Base-by-base conservation (phyloP, 306 rosid species). In the Erythrophleum fordii region DNA sequence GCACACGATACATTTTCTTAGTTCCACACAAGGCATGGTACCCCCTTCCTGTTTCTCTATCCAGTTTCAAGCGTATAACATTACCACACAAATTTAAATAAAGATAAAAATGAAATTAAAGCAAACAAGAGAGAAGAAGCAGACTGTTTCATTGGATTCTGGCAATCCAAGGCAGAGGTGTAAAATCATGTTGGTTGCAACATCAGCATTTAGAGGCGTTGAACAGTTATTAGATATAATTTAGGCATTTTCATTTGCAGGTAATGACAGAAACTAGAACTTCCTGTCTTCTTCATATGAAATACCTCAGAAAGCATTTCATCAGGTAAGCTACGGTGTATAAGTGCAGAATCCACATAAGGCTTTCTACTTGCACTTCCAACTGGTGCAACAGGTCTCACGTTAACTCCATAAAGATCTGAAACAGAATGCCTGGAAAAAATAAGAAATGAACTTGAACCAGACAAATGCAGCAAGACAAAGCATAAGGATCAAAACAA, bases 361-460 rank as follows among this genome's bases (percentile, higher is more conserved):
- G 91, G 88, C 87, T 87, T 89, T 59, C 99, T 86, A 87, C 99
- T 95, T 8, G 77, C 76, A 84, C 98, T 95, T 65, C 98, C 99
- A 31, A 95, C 42, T 4, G 99, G 99, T 10, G 99, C 98, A 87
- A 95, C 94, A 20, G 99, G 98, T 82, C 97, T 90, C 77, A 95
- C 97, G 11, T 95, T 95, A 72, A 95, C 81, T 35, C 99, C 97
- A 79, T 95, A 93, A 78, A 93, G 99, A 93, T 95, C 97, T 93
- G 87, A 83, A 89, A 85, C 82, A 87, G 41, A 88, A 90, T 18
- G 35, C 83, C 87, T 61, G 84, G 61, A 77, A 83, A 70, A 76
- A 84, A 58, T 80, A 65, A 86, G 85, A 84, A 81, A 29, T 60
- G 11, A 77, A 74, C 12, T 64, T 25, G 20, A 42, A 82, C 35